Percentiles rank a stretch among this genome's conserved stretches.
phyloP scores from a whole-genome alignment of 805 yeast species.

The Candida gorgasii region DNA sequence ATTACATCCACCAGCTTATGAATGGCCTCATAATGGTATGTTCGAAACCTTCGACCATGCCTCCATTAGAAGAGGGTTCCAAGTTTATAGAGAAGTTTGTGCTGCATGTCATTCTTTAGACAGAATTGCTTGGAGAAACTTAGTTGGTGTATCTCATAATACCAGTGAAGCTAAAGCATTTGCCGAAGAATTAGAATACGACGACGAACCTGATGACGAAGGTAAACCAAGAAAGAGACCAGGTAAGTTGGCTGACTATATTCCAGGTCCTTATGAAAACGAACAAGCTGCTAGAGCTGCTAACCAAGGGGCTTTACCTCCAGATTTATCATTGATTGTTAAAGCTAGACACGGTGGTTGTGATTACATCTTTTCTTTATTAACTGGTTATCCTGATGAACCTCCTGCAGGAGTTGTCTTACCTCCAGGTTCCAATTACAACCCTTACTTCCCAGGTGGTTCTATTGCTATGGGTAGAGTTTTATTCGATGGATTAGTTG shows the following conservation, averaged over 20 bases:
- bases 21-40: slow-evolving; percentile 95
- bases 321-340: slow-evolving; percentile 94
- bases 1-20: slow-evolving; percentile 88
- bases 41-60: slow-evolving; percentile 90
- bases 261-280: slow-evolving; percentile 94
- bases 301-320: slow-evolving; percentile 98
- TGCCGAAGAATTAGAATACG: slow-evolving; percentile 97
- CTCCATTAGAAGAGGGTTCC: slow-evolving; percentile 97
- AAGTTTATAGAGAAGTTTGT: slow-evolving; percentile 97
- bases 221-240: slow-evolving; percentile 98
- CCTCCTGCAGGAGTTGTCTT: slow-evolving; percentile 95
- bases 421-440: slow-evolving; percentile 95
- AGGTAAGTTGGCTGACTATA: slow-evolving; percentile 94
- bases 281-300: slow-evolving; percentile 99
- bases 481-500: slow-evolving; percentile 94
- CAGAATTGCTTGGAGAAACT: slow-evolving; percentile 97
- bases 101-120: slow-evolving; percentile 98
- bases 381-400: slow-evolving; percentile 98
- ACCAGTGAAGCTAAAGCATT: slow-evolving; percentile 85
- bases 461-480: slow-evolving; percentile 99
- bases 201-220: slow-evolving; percentile 93
- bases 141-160: slow-evolving; percentile 96
- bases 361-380: slow-evolving; percentile 90
- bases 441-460: slow-evolving; percentile 99
- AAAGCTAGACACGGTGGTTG: slow-evolving; percentile 99